Evolutionary conservation across 140 eudicot species (phyloP), one percentile per base, ranked within the genome.

Genomic region (Flaveria floridana): DNA sequence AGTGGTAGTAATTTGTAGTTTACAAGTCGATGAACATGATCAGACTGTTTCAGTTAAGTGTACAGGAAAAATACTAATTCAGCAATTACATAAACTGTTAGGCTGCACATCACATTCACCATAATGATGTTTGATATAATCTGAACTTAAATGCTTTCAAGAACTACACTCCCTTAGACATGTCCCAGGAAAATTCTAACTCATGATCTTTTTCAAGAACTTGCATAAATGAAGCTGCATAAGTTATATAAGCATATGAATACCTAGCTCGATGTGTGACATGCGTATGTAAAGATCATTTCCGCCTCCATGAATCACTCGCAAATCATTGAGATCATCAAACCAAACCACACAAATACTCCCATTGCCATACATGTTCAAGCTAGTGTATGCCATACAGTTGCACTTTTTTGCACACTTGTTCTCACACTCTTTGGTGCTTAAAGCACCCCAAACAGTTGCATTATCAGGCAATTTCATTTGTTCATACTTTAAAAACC

Each of bases 381-480:
- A 62, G 72, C 39, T 82, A 18, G 86, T 65, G 65, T 85, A 85
- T 18, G 86, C 89, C 83, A 82, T 85, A 62, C 89, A 85, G 44
- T 37, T 61, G 53, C 86, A 82, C 16, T 77, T 62, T 72, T 82
- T 82, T 57, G 57, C 30, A 28, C 89, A 85, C 70, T 80, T 61
- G 58, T 26, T 63, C 69, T 59, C 77, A 50, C 89, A 85, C 20
- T 85, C 87, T 6, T 44, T 7, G 2, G 58, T 70, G 81, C 81
- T 73, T 64, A 85, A 72, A 69, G 76, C 58, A 26, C 74, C 75
- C 89, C 79, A 82, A 10, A 79, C 77, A 47, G 83, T 79, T 46
- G 77, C 71, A 64, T 82, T 82, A 83, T 85, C 89, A 61, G 89
- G 89, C 74, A 85, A 65, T 63, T 82, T 83, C 83, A 82, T 64